Evolutionary conservation across 2,329 filamentous ascomycete genomes (phyloP).

Genomic region (Ascochyta clinopodiicola): DNA sequence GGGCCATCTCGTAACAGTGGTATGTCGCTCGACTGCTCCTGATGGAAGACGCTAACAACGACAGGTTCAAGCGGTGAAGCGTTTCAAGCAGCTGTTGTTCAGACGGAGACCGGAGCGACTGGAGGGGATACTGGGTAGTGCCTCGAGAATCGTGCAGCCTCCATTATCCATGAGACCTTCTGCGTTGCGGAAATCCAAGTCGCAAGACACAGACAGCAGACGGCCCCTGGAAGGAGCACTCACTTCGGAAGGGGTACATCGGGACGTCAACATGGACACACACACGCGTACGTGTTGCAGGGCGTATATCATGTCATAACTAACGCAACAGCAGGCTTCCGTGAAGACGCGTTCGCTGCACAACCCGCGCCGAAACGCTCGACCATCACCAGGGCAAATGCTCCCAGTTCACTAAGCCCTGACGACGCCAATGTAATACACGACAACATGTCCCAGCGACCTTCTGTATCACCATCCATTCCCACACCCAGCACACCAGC

Average conservation of each 20-base stretch:
- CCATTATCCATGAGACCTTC: constrained; percentile 59
- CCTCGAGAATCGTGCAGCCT: constrained; percentile 64
- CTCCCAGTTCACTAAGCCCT: constrained; percentile 27
- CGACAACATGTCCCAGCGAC: constrained; percentile 43
- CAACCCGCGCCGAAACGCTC: constrained; percentile 10
- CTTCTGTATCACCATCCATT: constrained; percentile 32
- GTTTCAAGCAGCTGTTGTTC: constrained; percentile 79
- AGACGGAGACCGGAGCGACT: constrained; percentile 61
- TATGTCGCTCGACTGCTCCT: constrained; percentile 48
- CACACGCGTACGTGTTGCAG: constrained; percentile 25
- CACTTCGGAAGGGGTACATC: constrained; percentile 62
- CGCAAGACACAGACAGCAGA: constrained; percentile 60
- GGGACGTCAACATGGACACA: constrained; percentile 50
- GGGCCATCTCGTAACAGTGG: constrained; percentile 82
- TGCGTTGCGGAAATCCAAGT: constrained; percentile 54
- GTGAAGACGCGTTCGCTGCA: constrained; percentile 13
- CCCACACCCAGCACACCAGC: constrained; percentile 22
- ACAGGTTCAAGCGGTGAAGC: constrained; percentile 87
- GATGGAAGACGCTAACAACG: constrained; percentile 6
- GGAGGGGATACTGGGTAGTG: constrained; percentile 66
- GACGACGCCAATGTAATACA: constrained; percentile 38
- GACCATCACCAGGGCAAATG: constrained; percentile 21
- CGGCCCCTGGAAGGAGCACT: constrained; percentile 57
- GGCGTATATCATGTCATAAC: not conserved
- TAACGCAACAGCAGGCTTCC: constrained; percentile 9